These are phyloP conservation scores for Huntiella moniliformis DNA, from an alignment of 2,329 filamentous ascomycete species.

Conservation along the genomic window DNA sequence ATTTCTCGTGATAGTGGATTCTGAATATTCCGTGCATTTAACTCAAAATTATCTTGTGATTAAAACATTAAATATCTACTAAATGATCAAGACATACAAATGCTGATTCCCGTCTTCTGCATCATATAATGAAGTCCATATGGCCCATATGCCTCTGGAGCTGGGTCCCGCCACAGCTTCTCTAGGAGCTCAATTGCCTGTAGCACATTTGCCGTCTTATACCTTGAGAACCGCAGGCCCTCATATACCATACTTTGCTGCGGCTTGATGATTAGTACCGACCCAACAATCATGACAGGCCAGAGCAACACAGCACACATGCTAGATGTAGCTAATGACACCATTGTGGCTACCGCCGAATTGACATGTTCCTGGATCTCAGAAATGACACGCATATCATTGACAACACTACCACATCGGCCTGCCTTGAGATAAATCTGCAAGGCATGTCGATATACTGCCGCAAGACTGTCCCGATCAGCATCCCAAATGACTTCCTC, in stretches of 20 bases:
- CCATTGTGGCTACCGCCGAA: constrained; percentile 9
- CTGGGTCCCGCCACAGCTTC: constrained; percentile 10
- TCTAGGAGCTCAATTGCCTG: constrained; percentile 11
- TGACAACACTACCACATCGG: constrained; percentile 7
- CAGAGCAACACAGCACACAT: constrained; percentile 11
- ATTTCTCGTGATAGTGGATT: too few species aligned
- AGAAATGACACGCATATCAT: constrained; percentile 8
- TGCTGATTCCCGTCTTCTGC: constrained; percentile 11
- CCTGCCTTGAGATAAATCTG: constrained; percentile 9
- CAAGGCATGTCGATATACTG: constrained; percentile 9
- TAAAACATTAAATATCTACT: constrained; percentile 1
- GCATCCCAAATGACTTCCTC: constrained; percentile 9
- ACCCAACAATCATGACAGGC: constrained; percentile 11
- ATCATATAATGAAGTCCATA: constrained; percentile 11
- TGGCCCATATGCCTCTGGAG: constrained; percentile 11
- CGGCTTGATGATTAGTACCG: constrained; percentile 11
- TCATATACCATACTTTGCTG: constrained; percentile 12
- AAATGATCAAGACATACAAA: constrained; percentile 10
- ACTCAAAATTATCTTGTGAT: not conserved
- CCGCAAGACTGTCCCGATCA: constrained; percentile 10
- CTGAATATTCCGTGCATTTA: too few species aligned
- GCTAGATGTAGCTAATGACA: constrained; percentile 10
- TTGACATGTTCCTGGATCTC: constrained; percentile 11
- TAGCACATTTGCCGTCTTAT: constrained; percentile 11
- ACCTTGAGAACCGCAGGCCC: constrained; percentile 9